Evolutionary conservation across 768 basidiomycete species (phyloP).

Genomic region (Rhodotorula diobovata): DNA sequence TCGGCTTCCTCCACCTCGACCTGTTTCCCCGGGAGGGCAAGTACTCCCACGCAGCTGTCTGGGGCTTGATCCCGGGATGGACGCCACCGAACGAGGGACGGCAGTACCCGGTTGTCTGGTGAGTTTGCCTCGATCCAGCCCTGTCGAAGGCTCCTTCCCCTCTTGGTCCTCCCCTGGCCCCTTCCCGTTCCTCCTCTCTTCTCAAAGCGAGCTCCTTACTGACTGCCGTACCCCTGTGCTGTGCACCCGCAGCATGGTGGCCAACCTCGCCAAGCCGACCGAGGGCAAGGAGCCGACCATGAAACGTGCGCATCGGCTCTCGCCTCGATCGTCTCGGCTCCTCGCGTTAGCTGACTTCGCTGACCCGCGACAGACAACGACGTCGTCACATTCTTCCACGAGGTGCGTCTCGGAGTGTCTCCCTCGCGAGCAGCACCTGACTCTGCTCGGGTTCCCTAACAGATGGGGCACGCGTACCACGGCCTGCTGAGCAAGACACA

Average conservation of each 20-base stretch:
- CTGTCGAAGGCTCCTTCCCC: too few relatives aligned
- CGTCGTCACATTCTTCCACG: conserved; percentile 61
- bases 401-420: conserved; percentile 17
- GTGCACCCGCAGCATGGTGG: conserved; percentile 60
- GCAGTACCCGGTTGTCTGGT: conserved; percentile 65
- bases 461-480: conserved; percentile 28
- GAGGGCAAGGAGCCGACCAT: conserved; percentile 74
- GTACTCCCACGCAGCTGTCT: conserved; percentile 81
- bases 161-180: too few relatives aligned
- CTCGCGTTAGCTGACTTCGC: neutral
- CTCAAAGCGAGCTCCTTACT: too few relatives aligned
- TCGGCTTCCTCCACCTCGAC: conserved; percentile 83
- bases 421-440: too few relatives aligned
- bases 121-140: neutral
- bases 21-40: conserved; percentile 54
- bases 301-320: conserved; percentile 44
- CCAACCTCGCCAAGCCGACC: conserved; percentile 81
- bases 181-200: too few relatives aligned
- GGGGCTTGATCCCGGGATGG: conserved; percentile 62
- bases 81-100: conserved; percentile 56
- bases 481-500: conserved; percentile 62
- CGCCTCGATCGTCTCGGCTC: too few relatives aligned
- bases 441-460: too few relatives aligned
- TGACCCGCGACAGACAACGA: conserved; percentile 52
- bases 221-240: too few relatives aligned